These are phyloP conservation scores for Rhodomyrtus psidioides DNA, from an alignment of 441 rosid genomes.

Conservation along the genomic window DNA sequence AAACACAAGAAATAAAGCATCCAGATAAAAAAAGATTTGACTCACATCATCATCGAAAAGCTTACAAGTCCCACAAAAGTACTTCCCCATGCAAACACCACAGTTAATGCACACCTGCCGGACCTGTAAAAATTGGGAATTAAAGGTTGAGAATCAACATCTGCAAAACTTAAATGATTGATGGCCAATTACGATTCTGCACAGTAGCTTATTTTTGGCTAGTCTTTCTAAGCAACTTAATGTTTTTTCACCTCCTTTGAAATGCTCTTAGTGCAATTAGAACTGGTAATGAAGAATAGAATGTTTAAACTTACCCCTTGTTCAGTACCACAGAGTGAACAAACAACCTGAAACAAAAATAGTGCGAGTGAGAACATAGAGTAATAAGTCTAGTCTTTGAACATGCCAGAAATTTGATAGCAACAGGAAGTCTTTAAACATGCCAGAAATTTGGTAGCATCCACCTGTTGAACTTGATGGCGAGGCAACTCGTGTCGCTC, in stretches of 20 bases:
- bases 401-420: background rate
- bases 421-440: background rate
- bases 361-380: background rate
- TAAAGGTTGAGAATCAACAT: background rate
- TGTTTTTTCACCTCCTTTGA: background rate
- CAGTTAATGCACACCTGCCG: conserved; percentile 65
- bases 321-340: conserved; percentile 77
- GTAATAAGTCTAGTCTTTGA: background rate
- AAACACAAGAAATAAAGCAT: background rate
- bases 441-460: background rate
- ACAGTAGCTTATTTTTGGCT: background rate
- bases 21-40: background rate
- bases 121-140: conserved; percentile 34
- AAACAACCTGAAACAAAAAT: conserved; percentile 46
- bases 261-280: background rate
- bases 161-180: background rate
- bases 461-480: conserved; percentile 52
- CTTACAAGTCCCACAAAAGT: conserved; percentile 72
- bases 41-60: conserved; percentile 92
- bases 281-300: background rate
- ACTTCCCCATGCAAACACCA: conserved; percentile 87
- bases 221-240: background rate
- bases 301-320: conserved; percentile 53
- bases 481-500: conserved; percentile 81
- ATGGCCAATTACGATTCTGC: background rate